Base-by-base conservation (phyloP, 805 yeast genomes). In the Vanderwaltozyma tropicalis region DNA sequence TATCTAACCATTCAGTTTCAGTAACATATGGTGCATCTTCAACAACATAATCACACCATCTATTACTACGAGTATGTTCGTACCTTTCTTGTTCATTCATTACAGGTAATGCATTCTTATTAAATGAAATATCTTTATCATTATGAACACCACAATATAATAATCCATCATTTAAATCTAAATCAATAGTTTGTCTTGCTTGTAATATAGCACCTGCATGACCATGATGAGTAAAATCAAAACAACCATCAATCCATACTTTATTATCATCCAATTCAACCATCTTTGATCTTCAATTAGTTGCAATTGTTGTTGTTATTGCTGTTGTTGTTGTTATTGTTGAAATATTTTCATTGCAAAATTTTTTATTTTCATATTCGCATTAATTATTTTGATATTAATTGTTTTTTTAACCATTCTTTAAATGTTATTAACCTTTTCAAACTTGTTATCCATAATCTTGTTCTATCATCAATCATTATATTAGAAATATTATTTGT, bases 211-310 rank as follows among this genome's bases (percentile, higher is more conserved):
- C 98, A 22, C 96, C 96, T 3, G 96, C 94, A 52, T 92, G 98
- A 18, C 94, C 97, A 54, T 92, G 97, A 58, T 92, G 98, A 30
- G 95, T 85, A 63, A 92, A 92, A 60, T 92, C 98, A 62, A 92
- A 92, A 57, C 98, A 92, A 0, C 98, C 98, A 59, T 92, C 98
- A 21, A 92, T 76, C 98, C 98, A 92, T 42, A 89, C 80, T 36
- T 80, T 63, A 31, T 55, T 31, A 8, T 37, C 39, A 28, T 37
- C 34, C 24, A 35, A 35, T 35, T 24, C 38, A 16, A 25, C 24
- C 37, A 34, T 34, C 6, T 9, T 15, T 15, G 5, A 22, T 22
- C 11, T 14, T 14, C n/a, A n/a, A n/a, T n/a, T n/a, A n/a, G n/a
- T n/a, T n/a, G n/a, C n/a, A n/a, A n/a, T 26, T 9, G 8, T 13